Base-by-base conservation (phyloP, 2,329 filamentous ascomycete genomes). In the Xylariaceae sp. region DNA sequence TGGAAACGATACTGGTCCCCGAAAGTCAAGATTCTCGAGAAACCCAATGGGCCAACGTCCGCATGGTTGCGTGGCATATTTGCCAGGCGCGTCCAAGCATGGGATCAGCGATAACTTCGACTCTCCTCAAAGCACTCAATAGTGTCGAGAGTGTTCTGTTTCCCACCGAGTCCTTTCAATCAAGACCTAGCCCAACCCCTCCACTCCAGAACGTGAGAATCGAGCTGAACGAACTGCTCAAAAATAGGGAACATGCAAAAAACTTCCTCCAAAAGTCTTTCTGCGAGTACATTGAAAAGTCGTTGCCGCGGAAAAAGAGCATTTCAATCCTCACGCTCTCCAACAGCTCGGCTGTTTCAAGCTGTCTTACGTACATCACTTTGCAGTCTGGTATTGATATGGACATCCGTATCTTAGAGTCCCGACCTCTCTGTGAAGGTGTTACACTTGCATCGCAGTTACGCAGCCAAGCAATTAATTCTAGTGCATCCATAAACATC, bases 61-160 rank as follows among this genome's bases (percentile, higher is more conserved):
- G 77, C 12, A 72, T 77, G 66, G 71, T 69, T 2, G 77, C 74
- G 2, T 86, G 83, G 76, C 77, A 84, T 59, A 64, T 86, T 1
- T 80, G 77, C 63, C 82, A 82, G 55, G 79, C 80, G 0, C 73
- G 80, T n/a, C 79, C 82, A 50, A 82, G 76, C 58, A 86, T 86
- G 81, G 75, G 75, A 1, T 76, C 81, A 0, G 74, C 80, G 1
- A 80, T 84, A 22, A 67, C 79, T 32, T 70, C 65, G 37, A 69
- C 68, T 10, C 47, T 82, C 8, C 60, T 81, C 5, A 64, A 66
- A 11, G 69, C 69, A 3, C 64, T 85, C 27, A 58, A 64, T 11
- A 54, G 58, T 3, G 63, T 76, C 27, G 64, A 71, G 38, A 37
- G 36, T 23, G 27, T 57, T 41, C n/a, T n/a, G n/a, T n/a, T n/a